Percentiles rank a stretch among this genome's conserved stretches.
Conservation (phyloP, 441 rosid genomes). For the Biscutella laevigata region DNA sequence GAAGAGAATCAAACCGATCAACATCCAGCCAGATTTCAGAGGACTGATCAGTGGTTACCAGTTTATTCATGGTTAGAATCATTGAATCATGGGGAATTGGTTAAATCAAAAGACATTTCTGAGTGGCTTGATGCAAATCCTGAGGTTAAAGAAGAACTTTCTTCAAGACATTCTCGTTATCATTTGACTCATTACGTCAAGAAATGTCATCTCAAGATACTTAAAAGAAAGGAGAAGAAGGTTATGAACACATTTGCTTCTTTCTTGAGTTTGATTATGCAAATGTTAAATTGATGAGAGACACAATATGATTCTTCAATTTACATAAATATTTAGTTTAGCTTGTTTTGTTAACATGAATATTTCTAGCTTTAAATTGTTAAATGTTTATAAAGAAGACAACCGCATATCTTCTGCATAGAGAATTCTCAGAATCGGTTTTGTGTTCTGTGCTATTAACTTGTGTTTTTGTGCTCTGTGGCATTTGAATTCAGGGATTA, state of each 20-base stretch:
- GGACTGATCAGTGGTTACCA: slow-evolving; percentile 83
- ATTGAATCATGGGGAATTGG: slow-evolving; percentile 60
- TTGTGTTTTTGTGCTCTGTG: neutral
- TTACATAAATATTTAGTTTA: no score
- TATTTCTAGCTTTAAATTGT: no score
- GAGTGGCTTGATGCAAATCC: slow-evolving; percentile 77
- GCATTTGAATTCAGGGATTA: slow-evolving; percentile 35
- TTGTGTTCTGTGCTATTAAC: no score
- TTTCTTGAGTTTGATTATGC: neutral
- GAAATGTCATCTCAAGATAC: slow-evolving; percentile 87
- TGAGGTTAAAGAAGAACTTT: slow-evolving; percentile 52
- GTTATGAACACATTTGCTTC: no score
- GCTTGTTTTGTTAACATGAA: no score
- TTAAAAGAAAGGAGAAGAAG: slow-evolving; percentile 81
- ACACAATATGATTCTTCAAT: no score
- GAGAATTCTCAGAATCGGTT: no score
- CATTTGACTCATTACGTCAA: slow-evolving; percentile 93
- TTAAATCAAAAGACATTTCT: slow-evolving; percentile 77
- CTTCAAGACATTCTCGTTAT: slow-evolving; percentile 77
- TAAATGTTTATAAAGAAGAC: no score
- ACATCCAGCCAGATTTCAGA: slow-evolving; percentile 77
- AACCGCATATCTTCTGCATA: no score
- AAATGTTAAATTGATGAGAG: no score
- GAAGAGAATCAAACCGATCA: slow-evolving; percentile 37
- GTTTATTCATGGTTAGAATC: slow-evolving; percentile 88